A percentile compares a stretch with the other conserved stretches of the same genome.
These are phyloP conservation scores for Penicillium paradoxum DNA, from an alignment of 495 filamentous ascomycete species.

Conservation along the genomic window DNA sequence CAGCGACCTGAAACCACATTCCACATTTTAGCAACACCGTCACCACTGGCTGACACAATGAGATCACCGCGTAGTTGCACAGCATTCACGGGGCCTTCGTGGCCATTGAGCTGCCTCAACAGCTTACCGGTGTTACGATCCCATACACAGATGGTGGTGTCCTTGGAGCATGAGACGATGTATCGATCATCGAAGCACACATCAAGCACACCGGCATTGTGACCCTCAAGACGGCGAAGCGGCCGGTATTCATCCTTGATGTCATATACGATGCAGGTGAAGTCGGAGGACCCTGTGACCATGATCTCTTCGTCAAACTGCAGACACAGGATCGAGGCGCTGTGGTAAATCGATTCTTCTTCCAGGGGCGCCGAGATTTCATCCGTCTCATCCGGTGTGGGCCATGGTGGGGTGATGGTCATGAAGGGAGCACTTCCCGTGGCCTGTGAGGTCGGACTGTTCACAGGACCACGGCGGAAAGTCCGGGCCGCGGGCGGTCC, in stretches of 20 bases:
- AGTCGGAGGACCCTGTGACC: slow-evolving; percentile 91
- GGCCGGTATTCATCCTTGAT: slow-evolving; percentile 71
- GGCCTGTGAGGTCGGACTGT: slow-evolving; percentile 36
- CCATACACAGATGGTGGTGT: slow-evolving; percentile 89
- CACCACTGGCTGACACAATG: slow-evolving; percentile 86
- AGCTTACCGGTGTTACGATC: slow-evolving; percentile 71
- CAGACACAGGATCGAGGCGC: slow-evolving; percentile 87
- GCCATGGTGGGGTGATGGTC: slow-evolving; percentile 41
- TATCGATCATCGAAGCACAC: slow-evolving; percentile 85
- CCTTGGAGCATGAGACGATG: slow-evolving; percentile 95
- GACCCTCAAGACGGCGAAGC: slow-evolving; percentile 65
- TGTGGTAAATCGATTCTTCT: slow-evolving; percentile 55
- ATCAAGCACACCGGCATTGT: slow-evolving; percentile 86
- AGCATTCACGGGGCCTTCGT: slow-evolving; percentile 89
- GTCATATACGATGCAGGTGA: slow-evolving; percentile 87
- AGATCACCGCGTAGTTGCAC: slow-evolving; percentile 89
- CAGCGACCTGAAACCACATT: slow-evolving; percentile 79
- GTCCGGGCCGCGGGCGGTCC: slow-evolving; percentile 41
- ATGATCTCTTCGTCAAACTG: slow-evolving; percentile 90
- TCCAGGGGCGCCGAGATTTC: slow-evolving; percentile 28
- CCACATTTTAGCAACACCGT: slow-evolving; percentile 91
- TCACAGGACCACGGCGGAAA: slow-evolving; percentile 28
- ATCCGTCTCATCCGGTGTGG: slow-evolving; percentile 23
- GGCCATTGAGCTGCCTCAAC: slow-evolving; percentile 71
- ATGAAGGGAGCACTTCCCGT: slow-evolving; percentile 41